Conservation (phyloP, 805 yeast species). For the Phaffomyces antillensis region DNA sequence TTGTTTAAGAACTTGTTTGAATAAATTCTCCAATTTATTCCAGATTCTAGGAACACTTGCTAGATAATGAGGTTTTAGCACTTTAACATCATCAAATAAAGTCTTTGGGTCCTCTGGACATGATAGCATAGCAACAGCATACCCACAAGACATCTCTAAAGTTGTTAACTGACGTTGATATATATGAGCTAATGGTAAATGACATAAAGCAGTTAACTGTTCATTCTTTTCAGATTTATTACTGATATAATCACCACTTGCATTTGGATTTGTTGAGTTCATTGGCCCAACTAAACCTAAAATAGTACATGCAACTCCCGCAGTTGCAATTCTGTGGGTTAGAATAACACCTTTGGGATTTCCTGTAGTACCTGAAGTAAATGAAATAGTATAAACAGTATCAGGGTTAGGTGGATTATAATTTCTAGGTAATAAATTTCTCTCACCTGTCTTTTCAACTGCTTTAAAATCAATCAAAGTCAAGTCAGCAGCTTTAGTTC, state of each 20-base stretch:
- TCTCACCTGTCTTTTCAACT: slow-evolving; percentile 35
- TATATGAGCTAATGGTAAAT: slow-evolving; percentile 53
- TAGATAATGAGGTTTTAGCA: slow-evolving; percentile 43
- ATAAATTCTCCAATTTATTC: slow-evolving; percentile 50
- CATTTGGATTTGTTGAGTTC: slow-evolving; percentile 11
- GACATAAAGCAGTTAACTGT: slow-evolving; percentile 30
- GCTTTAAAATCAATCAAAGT: slow-evolving; percentile 37
- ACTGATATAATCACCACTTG: slow-evolving; percentile 4
- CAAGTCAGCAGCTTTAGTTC: slow-evolving; percentile 25
- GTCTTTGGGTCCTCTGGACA: slow-evolving; percentile 46
- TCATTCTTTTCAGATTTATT: slow-evolving; percentile 18
- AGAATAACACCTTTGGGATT: slow-evolving; percentile 63
- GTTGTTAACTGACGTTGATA: slow-evolving; percentile 39
- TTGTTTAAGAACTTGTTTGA: slow-evolving; percentile 28
- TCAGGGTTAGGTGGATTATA: slow-evolving; percentile 43
- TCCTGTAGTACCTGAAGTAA: slow-evolving; percentile 74
- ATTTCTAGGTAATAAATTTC: slow-evolving; percentile 33
- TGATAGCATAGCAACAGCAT: slow-evolving; percentile 23
- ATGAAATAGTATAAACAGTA: slow-evolving; percentile 52
- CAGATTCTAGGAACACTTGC: slow-evolving; percentile 57
- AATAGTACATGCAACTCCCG: slow-evolving; percentile 38
- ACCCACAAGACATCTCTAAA: slow-evolving; percentile 38
- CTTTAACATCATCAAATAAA: slow-evolving; percentile 48
- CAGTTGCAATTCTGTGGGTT: slow-evolving; percentile 42
- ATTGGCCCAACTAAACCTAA: slow-evolving; percentile 21